Conservation (phyloP, 192 early-diverging fungal genomes). For the Podila epigama region DNA sequence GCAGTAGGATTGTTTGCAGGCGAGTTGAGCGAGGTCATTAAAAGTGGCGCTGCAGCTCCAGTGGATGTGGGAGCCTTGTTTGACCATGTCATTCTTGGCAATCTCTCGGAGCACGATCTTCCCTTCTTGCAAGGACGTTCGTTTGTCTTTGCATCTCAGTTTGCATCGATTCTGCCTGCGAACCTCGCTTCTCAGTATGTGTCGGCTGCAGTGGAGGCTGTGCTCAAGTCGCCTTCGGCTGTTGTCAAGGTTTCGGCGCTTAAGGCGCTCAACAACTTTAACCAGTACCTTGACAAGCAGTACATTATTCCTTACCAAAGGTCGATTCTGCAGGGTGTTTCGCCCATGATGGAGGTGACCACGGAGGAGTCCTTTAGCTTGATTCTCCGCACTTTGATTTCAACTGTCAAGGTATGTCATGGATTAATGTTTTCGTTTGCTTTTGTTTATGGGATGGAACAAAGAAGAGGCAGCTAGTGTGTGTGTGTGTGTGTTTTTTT, state of each 20-base stretch:
- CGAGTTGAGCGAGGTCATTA: conserved; percentile 64
- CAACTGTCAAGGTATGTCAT: conserved; percentile 69
- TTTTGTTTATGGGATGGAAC: too few species aligned
- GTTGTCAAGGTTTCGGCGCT: conserved; percentile 77
- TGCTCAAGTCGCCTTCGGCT: conserved; percentile 59
- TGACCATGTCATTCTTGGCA: conserved; percentile 80
- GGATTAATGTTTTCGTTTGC: too few species aligned
- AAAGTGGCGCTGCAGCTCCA: conserved; percentile 43
- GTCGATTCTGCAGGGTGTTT: conserved; percentile 67
- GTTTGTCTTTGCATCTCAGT: conserved; percentile 86
- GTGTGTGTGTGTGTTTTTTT: too few species aligned
- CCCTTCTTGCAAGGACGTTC: conserved; percentile 93
- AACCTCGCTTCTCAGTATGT: conserved; percentile 77
- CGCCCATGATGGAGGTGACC: conserved; percentile 61
- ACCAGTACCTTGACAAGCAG: conserved; percentile 58
- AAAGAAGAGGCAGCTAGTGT: too few species aligned
- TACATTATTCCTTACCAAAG: conserved; percentile 63
- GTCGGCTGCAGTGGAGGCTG: conserved; percentile 75
- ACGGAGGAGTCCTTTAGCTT: conserved; percentile 72
- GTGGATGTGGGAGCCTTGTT: conserved; percentile 83
- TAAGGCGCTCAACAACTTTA: conserved; percentile 69
- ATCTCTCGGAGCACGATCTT: conserved; percentile 60
- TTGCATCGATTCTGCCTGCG: conserved; percentile 73
- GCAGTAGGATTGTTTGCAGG: conserved; percentile 72
- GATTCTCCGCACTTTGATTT: conserved; percentile 70